These are phyloP conservation scores for Parafenestella ontariensis DNA, from an alignment of 2,329 filamentous ascomycete species.

Conservation along the genomic window DNA sequence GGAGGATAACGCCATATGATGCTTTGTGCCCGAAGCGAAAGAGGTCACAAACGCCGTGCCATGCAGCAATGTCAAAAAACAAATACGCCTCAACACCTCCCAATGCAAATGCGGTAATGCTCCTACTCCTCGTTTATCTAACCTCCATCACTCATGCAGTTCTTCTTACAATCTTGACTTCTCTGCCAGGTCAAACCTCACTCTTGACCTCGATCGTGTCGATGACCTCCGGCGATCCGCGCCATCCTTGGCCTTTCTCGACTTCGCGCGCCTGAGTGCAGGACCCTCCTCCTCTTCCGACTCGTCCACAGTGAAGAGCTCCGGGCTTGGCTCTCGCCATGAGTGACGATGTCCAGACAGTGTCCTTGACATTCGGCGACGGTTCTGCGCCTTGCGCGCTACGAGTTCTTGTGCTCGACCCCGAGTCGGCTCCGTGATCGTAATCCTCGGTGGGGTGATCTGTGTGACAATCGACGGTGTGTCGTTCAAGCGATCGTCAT, in stretches of 20 bases:
- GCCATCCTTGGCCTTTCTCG: slow-evolving; percentile 45
- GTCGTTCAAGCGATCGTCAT: slow-evolving; percentile 44
- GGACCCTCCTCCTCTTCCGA: slow-evolving; percentile 46
- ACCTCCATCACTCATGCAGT: background rate
- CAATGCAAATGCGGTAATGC: slow-evolving; percentile 33
- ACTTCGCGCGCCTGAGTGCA: slow-evolving; percentile 33
- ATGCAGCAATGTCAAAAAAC: slow-evolving; percentile 25
- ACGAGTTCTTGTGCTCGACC: slow-evolving; percentile 48
- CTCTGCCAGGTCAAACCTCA: slow-evolving; percentile 34
- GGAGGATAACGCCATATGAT: slow-evolving; percentile 26
- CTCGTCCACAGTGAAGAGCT: slow-evolving; percentile 52
- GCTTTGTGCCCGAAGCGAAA: slow-evolving; percentile 15
- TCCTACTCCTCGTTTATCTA: background rate
- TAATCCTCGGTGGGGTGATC: slow-evolving; percentile 35
- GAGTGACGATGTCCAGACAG: slow-evolving; percentile 51
- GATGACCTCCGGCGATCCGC: slow-evolving; percentile 45
- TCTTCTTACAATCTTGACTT: slow-evolving; percentile 38
- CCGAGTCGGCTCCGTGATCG: slow-evolving; percentile 42
- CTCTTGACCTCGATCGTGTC: slow-evolving; percentile 36
- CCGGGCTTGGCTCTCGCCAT: slow-evolving; percentile 51
- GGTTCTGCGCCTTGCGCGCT: slow-evolving; percentile 36
- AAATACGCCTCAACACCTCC: slow-evolving; percentile 31
- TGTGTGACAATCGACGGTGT: slow-evolving; percentile 39
- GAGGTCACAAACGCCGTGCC: slow-evolving; percentile 28
- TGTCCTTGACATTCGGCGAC: slow-evolving; percentile 44